phyloP scores from a whole-genome alignment of 352 stramenopile species.

The Pelagophyceae sp. region DNA sequence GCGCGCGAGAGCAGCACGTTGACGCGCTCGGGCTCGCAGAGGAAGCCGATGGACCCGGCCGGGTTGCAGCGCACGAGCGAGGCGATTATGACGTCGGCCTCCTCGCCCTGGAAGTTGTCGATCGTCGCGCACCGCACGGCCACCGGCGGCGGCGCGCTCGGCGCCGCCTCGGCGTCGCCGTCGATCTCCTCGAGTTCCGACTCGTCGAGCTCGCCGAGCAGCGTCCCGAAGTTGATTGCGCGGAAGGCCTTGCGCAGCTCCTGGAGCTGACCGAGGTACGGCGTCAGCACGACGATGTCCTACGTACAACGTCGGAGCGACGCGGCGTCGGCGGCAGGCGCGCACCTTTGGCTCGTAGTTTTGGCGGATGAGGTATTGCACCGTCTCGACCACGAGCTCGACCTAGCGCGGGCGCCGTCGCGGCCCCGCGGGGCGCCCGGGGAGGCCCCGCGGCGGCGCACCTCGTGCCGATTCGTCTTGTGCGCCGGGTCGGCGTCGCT shows the following conservation, averaged over 20 bases:
- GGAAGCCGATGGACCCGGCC: slow-evolving; percentile 46
- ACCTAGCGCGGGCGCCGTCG: too few relatives aligned
- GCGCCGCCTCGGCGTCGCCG: slow-evolving; percentile 23
- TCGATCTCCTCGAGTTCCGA: background rate
- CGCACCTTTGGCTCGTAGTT: too few relatives aligned
- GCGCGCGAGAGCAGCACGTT: slow-evolving; percentile 59
- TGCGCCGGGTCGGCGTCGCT: too few relatives aligned
- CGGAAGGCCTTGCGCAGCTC: slow-evolving; percentile 57
- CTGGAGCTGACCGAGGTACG: slow-evolving; percentile 41
- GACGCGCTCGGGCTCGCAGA: slow-evolving; percentile 54
- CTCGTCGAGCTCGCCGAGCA: slow-evolving; percentile 34
- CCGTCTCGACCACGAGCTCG: too few relatives aligned
- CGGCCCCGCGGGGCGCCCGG: too few relatives aligned
- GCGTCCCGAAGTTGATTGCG: slow-evolving; percentile 47
- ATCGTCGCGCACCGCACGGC: slow-evolving; percentile 43
- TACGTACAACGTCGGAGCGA: slow-evolving; percentile 43
- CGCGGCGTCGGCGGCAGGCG: slow-evolving; percentile 47
- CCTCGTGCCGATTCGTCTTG: too few relatives aligned
- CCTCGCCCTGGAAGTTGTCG: slow-evolving; percentile 50
- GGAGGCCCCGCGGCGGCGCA: too few relatives aligned
- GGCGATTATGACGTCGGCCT: slow-evolving; percentile 50
- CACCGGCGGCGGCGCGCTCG: too few relatives aligned
- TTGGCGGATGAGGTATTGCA: too few relatives aligned
- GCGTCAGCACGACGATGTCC: slow-evolving; percentile 41
- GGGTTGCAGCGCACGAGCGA: slow-evolving; percentile 48